Conservation (phyloP, 495 filamentous ascomycete species). For the Podospora conica region DNA sequence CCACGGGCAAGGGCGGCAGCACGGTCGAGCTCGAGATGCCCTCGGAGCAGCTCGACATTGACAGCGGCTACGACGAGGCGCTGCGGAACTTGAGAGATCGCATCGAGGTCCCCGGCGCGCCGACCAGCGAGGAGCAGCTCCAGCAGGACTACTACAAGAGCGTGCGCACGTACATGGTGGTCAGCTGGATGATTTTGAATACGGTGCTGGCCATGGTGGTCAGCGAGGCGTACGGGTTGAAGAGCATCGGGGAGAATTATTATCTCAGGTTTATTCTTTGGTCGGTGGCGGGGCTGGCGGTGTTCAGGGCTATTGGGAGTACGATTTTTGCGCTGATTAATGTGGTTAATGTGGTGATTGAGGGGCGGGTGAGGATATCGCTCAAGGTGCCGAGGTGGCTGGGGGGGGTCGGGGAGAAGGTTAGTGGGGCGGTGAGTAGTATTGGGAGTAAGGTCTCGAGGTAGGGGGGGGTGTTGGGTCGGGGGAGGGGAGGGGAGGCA, state of each 20-base stretch:
- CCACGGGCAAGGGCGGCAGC: conserved; percentile 57
- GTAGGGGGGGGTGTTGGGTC: conserved; percentile 1
- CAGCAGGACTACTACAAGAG: conserved; percentile 99
- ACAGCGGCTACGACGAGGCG: conserved; percentile 94
- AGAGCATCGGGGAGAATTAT: conserved; percentile 68
- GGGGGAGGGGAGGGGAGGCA: not conserved
- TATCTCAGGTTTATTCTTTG: conserved; percentile 93
- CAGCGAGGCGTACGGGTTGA: conserved; percentile 71
- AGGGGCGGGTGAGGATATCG: conserved; percentile 68
- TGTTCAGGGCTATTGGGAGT: conserved; percentile 77
- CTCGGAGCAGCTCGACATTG: conserved; percentile 94
- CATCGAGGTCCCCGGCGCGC: conserved; percentile 64
- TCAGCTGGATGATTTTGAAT: conserved; percentile 92
- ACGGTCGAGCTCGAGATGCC: conserved; percentile 93
- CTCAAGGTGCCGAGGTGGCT: conserved; percentile 46
- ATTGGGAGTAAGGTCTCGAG: conserved; percentile 22
- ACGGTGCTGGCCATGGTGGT: conserved; percentile 90
- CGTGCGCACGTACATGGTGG: conserved; percentile 97
- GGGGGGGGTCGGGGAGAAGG: conserved; percentile 33
- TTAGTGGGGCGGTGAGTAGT: conserved; percentile 9
- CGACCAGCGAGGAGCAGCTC: conserved; percentile 66
- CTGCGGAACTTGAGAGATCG: conserved; percentile 92
- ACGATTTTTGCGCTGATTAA: conserved; percentile 77
- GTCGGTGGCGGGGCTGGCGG: conserved; percentile 78
- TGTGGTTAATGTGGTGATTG: conserved; percentile 74